Evolutionary conservation across 805 yeast species (phyloP).

Genomic region (Metschnikowia proteae): DNA sequence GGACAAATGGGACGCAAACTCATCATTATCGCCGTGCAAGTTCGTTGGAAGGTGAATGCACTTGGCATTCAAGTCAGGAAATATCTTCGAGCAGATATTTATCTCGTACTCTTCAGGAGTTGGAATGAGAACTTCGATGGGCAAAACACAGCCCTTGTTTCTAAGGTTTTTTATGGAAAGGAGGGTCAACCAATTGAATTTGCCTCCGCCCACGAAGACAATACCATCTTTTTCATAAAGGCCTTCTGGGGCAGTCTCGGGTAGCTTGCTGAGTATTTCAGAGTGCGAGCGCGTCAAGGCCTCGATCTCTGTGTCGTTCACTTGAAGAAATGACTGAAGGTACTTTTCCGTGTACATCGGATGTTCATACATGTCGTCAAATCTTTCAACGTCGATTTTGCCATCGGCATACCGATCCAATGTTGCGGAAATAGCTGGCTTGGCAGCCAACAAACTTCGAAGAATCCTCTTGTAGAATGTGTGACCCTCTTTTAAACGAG

Average conservation of each 20-base stretch:
- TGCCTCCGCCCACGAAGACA: conserved; percentile 78
- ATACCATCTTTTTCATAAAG: conserved; percentile 50
- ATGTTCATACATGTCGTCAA: conserved; percentile 32
- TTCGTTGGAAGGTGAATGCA: conserved; percentile 37
- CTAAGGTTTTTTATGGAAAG: conserved; percentile 63
- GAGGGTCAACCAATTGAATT: conserved; percentile 66
- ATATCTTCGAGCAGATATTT: conserved; percentile 45
- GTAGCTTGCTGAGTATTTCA: conserved; percentile 39
- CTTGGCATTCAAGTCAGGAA: conserved; percentile 37
- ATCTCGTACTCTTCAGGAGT: conserved; percentile 65
- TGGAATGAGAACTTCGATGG: conserved; percentile 82
- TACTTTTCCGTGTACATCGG: conserved; percentile 50
- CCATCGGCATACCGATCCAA: conserved; percentile 41
- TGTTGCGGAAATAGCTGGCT: conserved; percentile 40
- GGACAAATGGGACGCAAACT: conserved; percentile 28
- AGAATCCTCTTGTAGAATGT: conserved; percentile 43
- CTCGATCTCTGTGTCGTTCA: conserved; percentile 40
- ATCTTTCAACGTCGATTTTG: conserved; percentile 22
- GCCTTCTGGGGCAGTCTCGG: conserved; percentile 37
- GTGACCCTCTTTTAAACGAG: conserved; percentile 29
- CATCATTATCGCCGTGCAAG: conserved; percentile 20
- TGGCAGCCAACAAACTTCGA: conserved; percentile 36
- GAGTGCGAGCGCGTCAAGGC: conserved; percentile 47
- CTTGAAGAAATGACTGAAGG: conserved; percentile 46
- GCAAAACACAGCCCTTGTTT: conserved; percentile 61